A percentile compares a stretch with the other conserved stretches of the same genome.
Evolutionary conservation across 345 rosid genomes (phyloP).

Genomic region (Abelmoschus esculentus): DNA sequence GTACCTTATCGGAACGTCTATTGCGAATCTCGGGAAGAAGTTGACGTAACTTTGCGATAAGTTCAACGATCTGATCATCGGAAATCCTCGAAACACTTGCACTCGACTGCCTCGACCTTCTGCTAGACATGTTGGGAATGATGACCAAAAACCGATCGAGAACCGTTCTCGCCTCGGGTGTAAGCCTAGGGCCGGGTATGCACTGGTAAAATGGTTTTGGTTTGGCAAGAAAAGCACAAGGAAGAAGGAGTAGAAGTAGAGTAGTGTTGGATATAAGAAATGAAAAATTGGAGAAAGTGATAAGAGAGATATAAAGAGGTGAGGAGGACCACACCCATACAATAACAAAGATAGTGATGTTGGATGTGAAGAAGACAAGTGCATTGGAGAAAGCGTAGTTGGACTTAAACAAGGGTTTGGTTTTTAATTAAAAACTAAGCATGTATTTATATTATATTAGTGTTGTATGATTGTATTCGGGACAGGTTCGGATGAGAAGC

Average conservation of each 20-base stretch:
- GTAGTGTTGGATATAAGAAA: constrained; percentile 19
- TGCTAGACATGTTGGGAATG: constrained; percentile 52
- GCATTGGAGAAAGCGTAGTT: constrained; percentile 53
- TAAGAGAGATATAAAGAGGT: constrained; percentile 53
- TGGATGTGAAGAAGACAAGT: constrained; percentile 73
- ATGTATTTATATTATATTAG: too few species aligned
- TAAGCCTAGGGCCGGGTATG: neutral
- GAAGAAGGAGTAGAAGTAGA: constrained; percentile 11
- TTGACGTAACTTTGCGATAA: constrained; percentile 73
- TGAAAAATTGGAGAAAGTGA: constrained; percentile 39
- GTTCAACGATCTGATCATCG: constrained; percentile 88
- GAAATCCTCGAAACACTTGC: constrained; percentile 58
- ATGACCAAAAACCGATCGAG: neutral
- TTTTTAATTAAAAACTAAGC: constrained; percentile 3
- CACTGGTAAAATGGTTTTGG: neutral
- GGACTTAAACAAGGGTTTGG: constrained; percentile 19
- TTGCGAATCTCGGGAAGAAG: constrained; percentile 86
- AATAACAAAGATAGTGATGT: constrained; percentile 56
- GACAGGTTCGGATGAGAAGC: too few species aligned
- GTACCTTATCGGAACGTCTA: constrained; percentile 75
- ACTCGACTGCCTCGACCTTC: constrained; percentile 75
- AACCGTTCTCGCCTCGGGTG: neutral
- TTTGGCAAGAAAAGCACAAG: constrained; percentile 1
- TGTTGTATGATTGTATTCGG: too few species aligned
- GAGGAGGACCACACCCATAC: constrained; percentile 49